Evolutionary conservation across 2,329 filamentous ascomycete genomes (phyloP).

Genomic region (Phaeomoniella chlamydospora): DNA sequence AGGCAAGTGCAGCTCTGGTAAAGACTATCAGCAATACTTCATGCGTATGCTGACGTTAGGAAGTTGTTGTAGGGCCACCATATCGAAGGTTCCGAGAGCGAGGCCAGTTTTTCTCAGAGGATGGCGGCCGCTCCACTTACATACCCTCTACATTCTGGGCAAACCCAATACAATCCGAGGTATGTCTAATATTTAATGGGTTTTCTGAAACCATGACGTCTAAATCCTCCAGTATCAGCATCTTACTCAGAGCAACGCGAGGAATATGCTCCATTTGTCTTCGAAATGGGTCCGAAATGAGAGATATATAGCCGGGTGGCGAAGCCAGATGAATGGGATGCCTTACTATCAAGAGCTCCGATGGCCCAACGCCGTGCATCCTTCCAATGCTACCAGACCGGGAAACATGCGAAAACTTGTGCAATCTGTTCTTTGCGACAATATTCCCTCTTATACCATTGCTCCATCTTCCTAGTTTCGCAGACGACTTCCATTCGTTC

Average conservation of each 20-base stretch:
- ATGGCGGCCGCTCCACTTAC: too few species aligned
- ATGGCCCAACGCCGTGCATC: constrained; percentile 7
- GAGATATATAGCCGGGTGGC: constrained; percentile 7
- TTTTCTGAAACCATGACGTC: neutral
- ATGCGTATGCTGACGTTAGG: too few species aligned
- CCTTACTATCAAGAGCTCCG: too few species aligned
- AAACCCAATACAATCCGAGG: constrained; percentile 8
- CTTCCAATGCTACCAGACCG: constrained; percentile 6
- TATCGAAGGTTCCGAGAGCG: too few species aligned
- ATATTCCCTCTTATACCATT: constrained; percentile 9
- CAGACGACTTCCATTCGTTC: constrained; percentile 7
- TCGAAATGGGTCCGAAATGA: constrained; percentile 3
- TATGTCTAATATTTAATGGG: constrained; percentile 1
- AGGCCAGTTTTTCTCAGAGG: too few species aligned
- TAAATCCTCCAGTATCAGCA: constrained; percentile 1
- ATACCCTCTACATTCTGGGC: constrained; percentile 9
- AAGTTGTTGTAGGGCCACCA: too few species aligned
- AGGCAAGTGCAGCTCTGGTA: too few species aligned
- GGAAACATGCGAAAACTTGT: constrained; percentile 7
- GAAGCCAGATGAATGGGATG: too few species aligned
- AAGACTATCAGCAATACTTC: too few species aligned
- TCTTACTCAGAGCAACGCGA: constrained; percentile 1
- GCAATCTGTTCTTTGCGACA: constrained; percentile 7
- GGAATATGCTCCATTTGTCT: constrained; percentile 3
- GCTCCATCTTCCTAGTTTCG: constrained; percentile 7